phyloP scores from a whole-genome alignment of 2,329 filamentous ascomycete species.

The Colletotrichum melonis region DNA sequence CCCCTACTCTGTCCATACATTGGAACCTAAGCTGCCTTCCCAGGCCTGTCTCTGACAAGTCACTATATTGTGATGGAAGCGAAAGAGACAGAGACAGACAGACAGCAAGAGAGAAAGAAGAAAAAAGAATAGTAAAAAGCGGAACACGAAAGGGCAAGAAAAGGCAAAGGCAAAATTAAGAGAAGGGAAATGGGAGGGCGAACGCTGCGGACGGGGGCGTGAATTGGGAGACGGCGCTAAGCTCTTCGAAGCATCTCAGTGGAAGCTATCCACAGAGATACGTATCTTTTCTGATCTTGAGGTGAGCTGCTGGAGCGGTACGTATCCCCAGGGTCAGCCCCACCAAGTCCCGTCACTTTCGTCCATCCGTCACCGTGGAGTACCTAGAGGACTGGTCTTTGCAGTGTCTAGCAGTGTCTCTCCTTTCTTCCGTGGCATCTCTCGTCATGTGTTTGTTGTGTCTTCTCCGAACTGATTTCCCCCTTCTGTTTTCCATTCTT shows the following conservation, averaged over 20 bases:
- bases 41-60: not conserved
- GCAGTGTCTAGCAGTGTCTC: not conserved
- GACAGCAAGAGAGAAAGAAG: no score
- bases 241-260: not conserved
- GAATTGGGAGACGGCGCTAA: constrained; percentile 12
- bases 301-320: not conserved
- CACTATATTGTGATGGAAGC: not conserved
- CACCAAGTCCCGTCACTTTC: constrained; percentile 9
- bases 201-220: constrained; percentile 1
- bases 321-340: constrained; percentile 1
- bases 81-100: not conserved
- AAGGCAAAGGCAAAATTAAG: constrained; percentile 16
- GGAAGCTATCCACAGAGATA: not conserved
- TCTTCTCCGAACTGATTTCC: not conserved
- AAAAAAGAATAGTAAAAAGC: constrained; percentile 10
- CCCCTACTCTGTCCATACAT: no score
- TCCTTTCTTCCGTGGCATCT: not conserved
- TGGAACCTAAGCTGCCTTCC: no score
- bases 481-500: constrained; percentile 4
- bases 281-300: not conserved
- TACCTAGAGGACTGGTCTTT: not conserved
- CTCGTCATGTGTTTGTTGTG: not conserved
- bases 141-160: constrained; percentile 3
- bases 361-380: not conserved
- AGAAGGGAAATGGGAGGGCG: constrained; percentile 23